Base-by-base conservation (phyloP, 345 rosid species). In the Erucastrum elatum region DNA sequence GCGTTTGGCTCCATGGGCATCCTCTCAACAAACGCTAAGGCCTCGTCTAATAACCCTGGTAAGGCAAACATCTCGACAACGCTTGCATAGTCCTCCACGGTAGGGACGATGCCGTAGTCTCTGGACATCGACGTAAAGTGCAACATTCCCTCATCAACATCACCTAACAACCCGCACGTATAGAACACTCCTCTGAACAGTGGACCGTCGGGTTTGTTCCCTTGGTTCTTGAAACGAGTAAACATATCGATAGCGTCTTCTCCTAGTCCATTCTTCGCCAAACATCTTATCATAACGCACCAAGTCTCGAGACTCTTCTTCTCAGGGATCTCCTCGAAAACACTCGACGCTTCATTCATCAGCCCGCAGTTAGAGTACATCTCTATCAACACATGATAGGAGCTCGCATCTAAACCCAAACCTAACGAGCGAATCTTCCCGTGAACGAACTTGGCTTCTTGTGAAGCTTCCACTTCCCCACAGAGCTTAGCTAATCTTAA, bases 201-300 rank as follows among this genome's bases (percentile, higher is more conserved):
- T 64, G 81, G 79, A 16, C 86, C 84, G 16, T 91, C 87, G 0
- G 95, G 97, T 74, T 75, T 84, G 66, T 86, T 71, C 60, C 92
- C 97, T 31, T 85, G 83, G 64, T 79, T 83, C 81, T 88, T 94
- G 74, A 92, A 94, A 8, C 81, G 80, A 75, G 75, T 56, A 77
- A 91, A 92, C 73, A 91, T 76, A 71, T 94, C 95, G 53, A 94
- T 81, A 39, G 91, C 93, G 62, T 94, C 95, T 86, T 94, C 97
- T 74, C 91, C 97, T 6, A 82, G 76, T 29, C 87, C 98, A 76
- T 84, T 87, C 81, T 84, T 89, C 1, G 91, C 90, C n/a, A 94
- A 83, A 83, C 97, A 80, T 70, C 83, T 85, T 65, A 90, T 90
- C 84, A 92, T 83, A 21, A 62, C 81, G 62, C 85, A 83, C 97